Conservation (phyloP, 345 rosid genomes). For the Mercurialis annua region DNA sequence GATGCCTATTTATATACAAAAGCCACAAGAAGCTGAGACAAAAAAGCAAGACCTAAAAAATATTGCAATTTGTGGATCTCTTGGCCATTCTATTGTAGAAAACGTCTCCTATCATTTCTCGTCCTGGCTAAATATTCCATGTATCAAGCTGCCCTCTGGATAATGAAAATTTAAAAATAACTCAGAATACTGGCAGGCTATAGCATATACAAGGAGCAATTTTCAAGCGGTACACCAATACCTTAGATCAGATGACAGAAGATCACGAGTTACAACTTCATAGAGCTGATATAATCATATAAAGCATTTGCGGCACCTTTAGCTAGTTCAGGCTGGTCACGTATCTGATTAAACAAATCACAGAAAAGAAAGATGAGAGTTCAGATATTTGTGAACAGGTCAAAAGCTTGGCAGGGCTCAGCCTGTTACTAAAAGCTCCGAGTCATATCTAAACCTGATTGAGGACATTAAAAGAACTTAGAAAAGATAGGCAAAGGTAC, state of each 20-base stretch:
- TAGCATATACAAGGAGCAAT: neutral
- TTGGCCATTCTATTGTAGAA: slow-evolving; percentile 86
- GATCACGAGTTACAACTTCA: slow-evolving; percentile 85
- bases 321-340: slow-evolving; percentile 66
- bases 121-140: slow-evolving; percentile 90
- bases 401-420: neutral
- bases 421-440: neutral
- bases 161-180: slow-evolving; percentile 17
- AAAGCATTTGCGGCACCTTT: slow-evolving; percentile 89
- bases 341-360: slow-evolving; percentile 47
- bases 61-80: slow-evolving; percentile 84
- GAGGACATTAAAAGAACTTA: neutral
- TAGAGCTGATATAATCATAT: slow-evolving; percentile 63
- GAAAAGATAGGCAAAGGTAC: neutral
- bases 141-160: slow-evolving; percentile 95
- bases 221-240: slow-evolving; percentile 20
- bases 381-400: neutral
- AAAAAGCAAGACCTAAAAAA: slow-evolving; percentile 6
- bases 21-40: slow-evolving; percentile 8
- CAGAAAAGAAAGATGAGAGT: neutral
- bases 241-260: slow-evolving; percentile 85
- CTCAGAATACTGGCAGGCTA: slow-evolving; percentile 1
- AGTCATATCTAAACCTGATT: neutral
- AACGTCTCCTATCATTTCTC: slow-evolving; percentile 76
- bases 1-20: slow-evolving; percentile 16